These are phyloP conservation scores for Aspergillus affinis DNA, from an alignment of 495 filamentous ascomycete genomes.

Conservation along the genomic window DNA sequence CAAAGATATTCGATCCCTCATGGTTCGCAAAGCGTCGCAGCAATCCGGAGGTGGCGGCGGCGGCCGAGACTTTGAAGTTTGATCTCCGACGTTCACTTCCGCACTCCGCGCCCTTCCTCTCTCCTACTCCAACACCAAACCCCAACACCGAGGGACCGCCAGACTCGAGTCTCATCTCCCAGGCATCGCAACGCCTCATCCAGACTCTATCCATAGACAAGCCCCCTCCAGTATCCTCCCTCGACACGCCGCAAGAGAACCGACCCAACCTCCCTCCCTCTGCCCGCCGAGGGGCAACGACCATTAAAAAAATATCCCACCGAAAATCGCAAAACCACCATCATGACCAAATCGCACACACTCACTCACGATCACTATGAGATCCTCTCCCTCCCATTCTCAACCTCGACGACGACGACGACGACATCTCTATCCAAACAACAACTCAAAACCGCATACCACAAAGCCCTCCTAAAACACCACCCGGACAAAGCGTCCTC, in stretches of 20 bases:
- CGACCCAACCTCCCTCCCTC: not conserved
- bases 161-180: not conserved
- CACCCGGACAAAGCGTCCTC: constrained; percentile 73
- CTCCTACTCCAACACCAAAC: not conserved
- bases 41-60: not conserved
- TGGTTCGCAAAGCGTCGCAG: not conserved
- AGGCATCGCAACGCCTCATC: not conserved
- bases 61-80: not conserved
- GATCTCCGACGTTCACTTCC: not conserved
- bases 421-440: constrained; percentile 33
- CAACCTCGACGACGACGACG: constrained; percentile 11
- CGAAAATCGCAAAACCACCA: constrained; percentile 8
- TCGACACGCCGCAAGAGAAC: not conserved
- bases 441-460: constrained; percentile 73
- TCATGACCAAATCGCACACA: constrained; percentile 25
- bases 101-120: no score
- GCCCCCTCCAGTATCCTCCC: not conserved
- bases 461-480: constrained; percentile 70
- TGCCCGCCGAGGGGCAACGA: not conserved
- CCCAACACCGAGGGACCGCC: not conserved
- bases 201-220: not conserved
- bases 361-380: constrained; percentile 46
- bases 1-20: not conserved
- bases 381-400: constrained; percentile 51
- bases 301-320: not conserved